These are phyloP conservation scores for Lactarius hengduanensis DNA, from an alignment of 768 basidiomycete genomes.

Conservation along the genomic window DNA sequence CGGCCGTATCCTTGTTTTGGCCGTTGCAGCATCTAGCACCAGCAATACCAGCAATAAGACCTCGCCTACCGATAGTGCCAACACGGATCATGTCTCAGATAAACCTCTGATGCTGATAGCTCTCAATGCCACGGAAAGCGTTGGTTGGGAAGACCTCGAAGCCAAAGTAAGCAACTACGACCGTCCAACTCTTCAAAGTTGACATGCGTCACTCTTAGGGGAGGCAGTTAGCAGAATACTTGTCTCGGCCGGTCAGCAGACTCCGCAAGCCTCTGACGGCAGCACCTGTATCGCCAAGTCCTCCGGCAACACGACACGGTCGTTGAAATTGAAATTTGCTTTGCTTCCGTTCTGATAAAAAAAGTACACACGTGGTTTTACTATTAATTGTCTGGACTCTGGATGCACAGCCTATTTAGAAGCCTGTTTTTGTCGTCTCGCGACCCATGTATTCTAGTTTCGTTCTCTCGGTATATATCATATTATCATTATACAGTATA, in stretches of 20 bases:
- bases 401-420: conserved; percentile 5
- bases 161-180: conserved; percentile 48
- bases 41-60: conserved; percentile 26
- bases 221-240: conserved; percentile 35
- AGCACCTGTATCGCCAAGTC: conserved; percentile 17
- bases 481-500: conserved; percentile 23
- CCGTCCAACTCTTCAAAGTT: not conserved
- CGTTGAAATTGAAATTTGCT: conserved; percentile 19
- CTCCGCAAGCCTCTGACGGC: conserved; percentile 35
- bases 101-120: conserved; percentile 69
- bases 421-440: not conserved
- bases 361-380: conserved; percentile 14
- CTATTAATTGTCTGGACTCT: conserved; percentile 8
- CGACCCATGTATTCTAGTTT: conserved; percentile 19
- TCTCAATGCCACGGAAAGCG: conserved; percentile 56
- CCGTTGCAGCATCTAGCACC: conserved; percentile 7
- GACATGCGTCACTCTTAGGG: conserved; percentile 30
- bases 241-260: conserved; percentile 41
- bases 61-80: conserved; percentile 26
- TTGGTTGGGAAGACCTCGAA: conserved; percentile 67
- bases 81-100: conserved; percentile 21
- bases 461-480: conserved; percentile 1
- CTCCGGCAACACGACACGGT: conserved; percentile 27
- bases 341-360: conserved; percentile 9
- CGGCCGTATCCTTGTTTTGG: conserved; percentile 67